Evolutionary conservation across 2,329 filamentous ascomycete species (phyloP).

Genomic region (Trichoderma sp.): DNA sequence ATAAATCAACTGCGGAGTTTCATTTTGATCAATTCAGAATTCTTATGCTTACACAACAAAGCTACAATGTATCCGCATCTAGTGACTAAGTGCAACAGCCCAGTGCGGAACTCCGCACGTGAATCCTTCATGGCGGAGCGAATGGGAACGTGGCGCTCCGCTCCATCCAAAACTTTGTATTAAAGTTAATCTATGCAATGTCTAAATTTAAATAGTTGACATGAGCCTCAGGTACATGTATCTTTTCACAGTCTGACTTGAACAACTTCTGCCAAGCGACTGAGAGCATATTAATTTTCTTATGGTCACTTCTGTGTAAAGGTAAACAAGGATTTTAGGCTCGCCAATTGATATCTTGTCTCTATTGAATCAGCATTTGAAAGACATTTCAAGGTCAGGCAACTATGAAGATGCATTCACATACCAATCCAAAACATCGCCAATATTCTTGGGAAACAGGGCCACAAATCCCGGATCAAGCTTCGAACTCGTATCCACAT

Average conservation of each 20-base stretch:
- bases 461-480: neutral
- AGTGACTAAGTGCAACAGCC: neutral
- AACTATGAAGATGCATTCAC: neutral
- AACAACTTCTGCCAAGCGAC: neutral
- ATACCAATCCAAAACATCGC: neutral
- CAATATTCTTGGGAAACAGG: neutral
- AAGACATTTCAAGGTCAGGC: no score
- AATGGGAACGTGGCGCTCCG: neutral
- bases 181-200: neutral
- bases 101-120: constrained; percentile 11
- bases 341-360: neutral
- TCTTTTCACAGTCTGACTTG: neutral
- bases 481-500: neutral
- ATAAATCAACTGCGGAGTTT: neutral
- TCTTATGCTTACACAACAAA: no score
- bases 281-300: neutral
- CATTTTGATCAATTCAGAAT: neutral
- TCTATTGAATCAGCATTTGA: neutral
- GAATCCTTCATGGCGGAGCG: neutral
- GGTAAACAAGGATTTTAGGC: no score
- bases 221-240: neutral
- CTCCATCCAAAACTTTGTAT: neutral
- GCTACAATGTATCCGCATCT: no score
- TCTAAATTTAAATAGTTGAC: neutral
- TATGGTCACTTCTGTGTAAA: neutral